These are phyloP conservation scores for Secale cereale DNA, from an alignment of 176 grass and related monocot genomes.

Conservation along the genomic window DNA sequence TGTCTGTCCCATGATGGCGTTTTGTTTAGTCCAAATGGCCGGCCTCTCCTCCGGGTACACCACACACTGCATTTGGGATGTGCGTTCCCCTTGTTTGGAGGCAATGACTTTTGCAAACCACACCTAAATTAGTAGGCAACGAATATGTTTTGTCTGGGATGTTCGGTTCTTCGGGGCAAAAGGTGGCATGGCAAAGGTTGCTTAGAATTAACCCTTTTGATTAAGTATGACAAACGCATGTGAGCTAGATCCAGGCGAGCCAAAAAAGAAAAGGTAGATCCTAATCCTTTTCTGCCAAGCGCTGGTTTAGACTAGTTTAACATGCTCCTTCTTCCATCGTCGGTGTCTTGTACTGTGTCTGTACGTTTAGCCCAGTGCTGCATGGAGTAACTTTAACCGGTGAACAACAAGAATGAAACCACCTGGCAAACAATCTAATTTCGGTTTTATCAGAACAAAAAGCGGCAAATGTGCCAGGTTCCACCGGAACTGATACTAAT, in stretches of 20 bases:
- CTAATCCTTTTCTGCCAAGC: constrained; percentile 24
- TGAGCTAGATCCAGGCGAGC: constrained; percentile 1
- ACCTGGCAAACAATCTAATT: neutral
- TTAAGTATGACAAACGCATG: constrained; percentile 30
- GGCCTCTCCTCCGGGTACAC: neutral
- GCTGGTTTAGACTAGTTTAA: neutral
- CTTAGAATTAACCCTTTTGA: neutral
- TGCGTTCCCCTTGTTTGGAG: neutral
- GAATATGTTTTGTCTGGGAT: neutral
- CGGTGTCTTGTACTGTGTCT: neutral
- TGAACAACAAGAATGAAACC: neutral
- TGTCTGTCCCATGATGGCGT: constrained; percentile 18
- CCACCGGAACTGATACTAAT: no score
- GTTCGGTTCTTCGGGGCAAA: neutral
- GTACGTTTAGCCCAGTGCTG: no score
- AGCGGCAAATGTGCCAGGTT: neutral
- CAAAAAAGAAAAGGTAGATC: neutral
- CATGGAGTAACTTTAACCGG: neutral
- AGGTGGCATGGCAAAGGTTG: neutral
- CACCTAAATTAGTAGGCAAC: neutral
- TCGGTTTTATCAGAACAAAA: neutral
- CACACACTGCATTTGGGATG: constrained; percentile 2
- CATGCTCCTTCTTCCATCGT: neutral
- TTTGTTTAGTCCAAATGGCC: constrained; percentile 23
- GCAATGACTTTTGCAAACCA: neutral